Evolutionary conservation across 768 basidiomycete genomes (phyloP).

Genomic region (Rhodotorula diobovata): DNA sequence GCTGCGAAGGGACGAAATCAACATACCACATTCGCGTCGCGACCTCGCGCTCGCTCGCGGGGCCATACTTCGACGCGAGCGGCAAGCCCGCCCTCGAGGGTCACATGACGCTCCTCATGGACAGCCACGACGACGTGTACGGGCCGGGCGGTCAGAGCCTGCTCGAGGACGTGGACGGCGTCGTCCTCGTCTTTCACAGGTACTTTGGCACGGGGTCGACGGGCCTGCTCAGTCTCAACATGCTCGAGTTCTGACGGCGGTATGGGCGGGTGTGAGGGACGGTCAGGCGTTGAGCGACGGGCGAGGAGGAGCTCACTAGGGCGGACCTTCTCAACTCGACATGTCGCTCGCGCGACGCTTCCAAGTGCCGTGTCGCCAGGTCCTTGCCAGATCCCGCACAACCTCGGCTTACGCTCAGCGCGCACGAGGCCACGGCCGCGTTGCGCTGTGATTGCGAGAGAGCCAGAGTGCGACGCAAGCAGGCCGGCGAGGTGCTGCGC

Average conservation of each 20-base stretch:
- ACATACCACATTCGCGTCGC: conserved; percentile 5
- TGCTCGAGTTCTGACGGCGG: not conserved
- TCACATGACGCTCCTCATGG: not conserved
- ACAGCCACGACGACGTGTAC: conserved; percentile 1
- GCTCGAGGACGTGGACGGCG: not conserved
- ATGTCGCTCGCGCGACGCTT: too few relatives aligned
- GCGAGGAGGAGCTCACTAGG: too few relatives aligned
- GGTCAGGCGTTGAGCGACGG: too few relatives aligned
- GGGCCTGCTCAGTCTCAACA: not conserved
- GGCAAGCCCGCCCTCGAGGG: conserved; percentile 1
- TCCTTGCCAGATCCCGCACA: too few relatives aligned
- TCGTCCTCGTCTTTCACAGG: not conserved
- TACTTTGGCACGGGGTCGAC: not conserved
- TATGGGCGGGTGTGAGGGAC: too few relatives aligned
- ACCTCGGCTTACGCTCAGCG: too few relatives aligned
- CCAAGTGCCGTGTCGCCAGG: too few relatives aligned
- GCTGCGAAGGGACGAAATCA: not conserved
- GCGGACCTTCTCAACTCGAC: too few relatives aligned
- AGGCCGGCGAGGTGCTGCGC: too few relatives aligned
- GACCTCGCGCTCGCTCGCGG: not conserved
- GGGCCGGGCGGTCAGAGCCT: not conserved
- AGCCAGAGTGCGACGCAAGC: too few relatives aligned
- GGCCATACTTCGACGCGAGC: not conserved
- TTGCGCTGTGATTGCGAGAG: too few relatives aligned
- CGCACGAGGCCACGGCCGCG: too few relatives aligned